A percentile compares a stretch with the other conserved stretches of the same genome.
Conservation (phyloP, 495 filamentous ascomycete genomes). For the Melanomma pulvis-pyrius region DNA sequence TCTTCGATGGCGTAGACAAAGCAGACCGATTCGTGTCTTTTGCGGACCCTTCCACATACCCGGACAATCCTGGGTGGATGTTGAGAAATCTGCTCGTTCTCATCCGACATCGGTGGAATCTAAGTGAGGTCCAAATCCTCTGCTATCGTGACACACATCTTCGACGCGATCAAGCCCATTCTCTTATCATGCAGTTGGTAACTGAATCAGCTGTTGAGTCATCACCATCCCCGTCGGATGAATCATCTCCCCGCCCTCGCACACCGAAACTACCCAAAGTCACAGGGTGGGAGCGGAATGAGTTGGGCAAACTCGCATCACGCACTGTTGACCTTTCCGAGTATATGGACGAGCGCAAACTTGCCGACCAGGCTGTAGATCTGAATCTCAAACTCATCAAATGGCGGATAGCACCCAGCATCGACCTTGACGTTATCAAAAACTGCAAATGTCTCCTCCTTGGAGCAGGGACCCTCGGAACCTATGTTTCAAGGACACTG, state of each 20-base stretch:
- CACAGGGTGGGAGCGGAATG: conserved; percentile 92
- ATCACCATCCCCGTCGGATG: conserved; percentile 28
- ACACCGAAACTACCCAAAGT: conserved; percentile 71
- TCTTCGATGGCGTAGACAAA: conserved; percentile 70
- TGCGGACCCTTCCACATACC: conserved; percentile 88
- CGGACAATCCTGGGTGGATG: conserved; percentile 86
- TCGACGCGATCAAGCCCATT: conserved; percentile 74
- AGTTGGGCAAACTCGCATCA: conserved; percentile 70
- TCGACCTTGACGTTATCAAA: conserved; percentile 88
- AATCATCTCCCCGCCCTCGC: conserved; percentile 32
- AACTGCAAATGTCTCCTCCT: conserved; percentile 88
- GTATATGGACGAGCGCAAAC: conserved; percentile 83
- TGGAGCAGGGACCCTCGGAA: conserved; percentile 92
- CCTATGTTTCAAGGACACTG: conserved; percentile 86
- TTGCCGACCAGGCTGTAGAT: conserved; percentile 96
- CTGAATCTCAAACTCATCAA: conserved; percentile 98
- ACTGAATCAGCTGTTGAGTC: conserved; percentile 49
- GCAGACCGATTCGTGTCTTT: conserved; percentile 82
- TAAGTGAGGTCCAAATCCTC: conserved; percentile 79
- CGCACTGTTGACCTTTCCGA: conserved; percentile 78
- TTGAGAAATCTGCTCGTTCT: conserved; percentile 86
- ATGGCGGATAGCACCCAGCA: conserved; percentile 88
- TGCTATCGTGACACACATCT: conserved; percentile 84
- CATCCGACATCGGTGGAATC: conserved; percentile 77
- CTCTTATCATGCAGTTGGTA: conserved; percentile 71